These are phyloP conservation scores for Curvularia sp. DNA, from an alignment of 2,329 filamentous ascomycete species.

Conservation along the genomic window DNA sequence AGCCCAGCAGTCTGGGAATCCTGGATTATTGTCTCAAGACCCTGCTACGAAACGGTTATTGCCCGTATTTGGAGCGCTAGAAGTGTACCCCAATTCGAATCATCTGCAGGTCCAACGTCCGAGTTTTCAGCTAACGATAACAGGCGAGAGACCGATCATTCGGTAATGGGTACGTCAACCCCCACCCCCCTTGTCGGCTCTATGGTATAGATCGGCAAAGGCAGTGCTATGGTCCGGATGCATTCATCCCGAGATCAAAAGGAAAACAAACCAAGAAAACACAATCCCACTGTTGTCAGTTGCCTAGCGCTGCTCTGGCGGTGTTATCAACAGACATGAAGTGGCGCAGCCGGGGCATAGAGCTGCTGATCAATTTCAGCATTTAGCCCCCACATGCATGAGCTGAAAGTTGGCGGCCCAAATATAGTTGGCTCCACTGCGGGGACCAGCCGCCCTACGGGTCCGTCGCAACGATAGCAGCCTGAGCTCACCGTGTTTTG, in stretches of 20 bases:
- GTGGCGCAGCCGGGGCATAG: neutral
- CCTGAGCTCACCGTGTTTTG: slow-evolving; percentile 4
- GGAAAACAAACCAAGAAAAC: neutral
- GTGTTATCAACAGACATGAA: neutral
- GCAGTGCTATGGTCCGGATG: slow-evolving; percentile 7
- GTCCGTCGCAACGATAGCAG: neutral
- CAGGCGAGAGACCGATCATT: neutral
- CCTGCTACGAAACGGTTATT: slow-evolving; percentile 8
- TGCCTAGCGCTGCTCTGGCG: neutral
- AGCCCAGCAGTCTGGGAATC: neutral
- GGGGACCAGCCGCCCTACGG: slow-evolving; percentile 13
- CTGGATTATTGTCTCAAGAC: slow-evolving; percentile 7
- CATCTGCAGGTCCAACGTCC: neutral
- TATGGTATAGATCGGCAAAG: slow-evolving; percentile 11
- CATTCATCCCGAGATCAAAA: slow-evolving; percentile 2
- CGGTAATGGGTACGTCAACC: slow-evolving; percentile 4
- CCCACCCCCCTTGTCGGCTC: slow-evolving; percentile 8
- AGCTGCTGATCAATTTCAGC: slow-evolving; percentile 9
- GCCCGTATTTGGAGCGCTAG: neutral
- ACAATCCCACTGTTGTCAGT: neutral
- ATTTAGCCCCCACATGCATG: slow-evolving; percentile 14
- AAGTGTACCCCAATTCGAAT: neutral
- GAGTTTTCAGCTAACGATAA: neutral
- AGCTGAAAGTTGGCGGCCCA: slow-evolving; percentile 24
- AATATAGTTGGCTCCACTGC: slow-evolving; percentile 24